Evolutionary conservation across 495 filamentous ascomycete species (phyloP).

Genomic region (Wilcoxina mikolae): DNA sequence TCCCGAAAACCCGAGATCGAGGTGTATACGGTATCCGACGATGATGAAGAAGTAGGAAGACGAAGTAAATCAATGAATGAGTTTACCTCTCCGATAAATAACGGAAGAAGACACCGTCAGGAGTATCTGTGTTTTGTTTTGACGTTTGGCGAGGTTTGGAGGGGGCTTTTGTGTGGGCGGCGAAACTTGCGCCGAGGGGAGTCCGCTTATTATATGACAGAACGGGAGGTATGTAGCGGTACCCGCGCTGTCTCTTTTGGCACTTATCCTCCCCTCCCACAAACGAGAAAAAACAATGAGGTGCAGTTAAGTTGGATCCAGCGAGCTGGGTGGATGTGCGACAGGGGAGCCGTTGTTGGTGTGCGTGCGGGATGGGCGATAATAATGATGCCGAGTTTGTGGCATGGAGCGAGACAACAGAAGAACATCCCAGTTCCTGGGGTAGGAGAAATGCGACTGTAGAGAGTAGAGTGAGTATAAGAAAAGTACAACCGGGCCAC

Average conservation of each 20-base stretch:
- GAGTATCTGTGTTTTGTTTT: neutral
- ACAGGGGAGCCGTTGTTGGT: slow-evolving; percentile 6
- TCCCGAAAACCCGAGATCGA: no score
- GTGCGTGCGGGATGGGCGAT: slow-evolving; percentile 4
- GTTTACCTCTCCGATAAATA: no score
- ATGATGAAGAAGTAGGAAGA: no score
- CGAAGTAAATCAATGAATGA: no score
- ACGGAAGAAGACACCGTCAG: no score
- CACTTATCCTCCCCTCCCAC: neutral
- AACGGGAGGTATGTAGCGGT: neutral
- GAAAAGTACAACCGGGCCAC: neutral
- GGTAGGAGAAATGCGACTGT: neutral
- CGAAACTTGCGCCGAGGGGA: neutral
- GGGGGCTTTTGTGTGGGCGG: neutral
- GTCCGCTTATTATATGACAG: neutral
- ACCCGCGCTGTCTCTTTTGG: slow-evolving; percentile 3
- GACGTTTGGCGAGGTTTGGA: neutral
- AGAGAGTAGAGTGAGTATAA: neutral
- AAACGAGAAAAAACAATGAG: slow-evolving; percentile 7
- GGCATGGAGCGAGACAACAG: neutral
- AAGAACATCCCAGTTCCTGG: neutral
- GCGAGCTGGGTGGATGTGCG: slow-evolving; percentile 5
- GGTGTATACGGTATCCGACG: no score
- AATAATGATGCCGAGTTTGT: slow-evolving; percentile 4
- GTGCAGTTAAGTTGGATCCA: slow-evolving; percentile 2